These are phyloP conservation scores for Thielaviopsis populi DNA, from an alignment of 2,329 filamentous ascomycete genomes.

Conservation along the genomic window DNA sequence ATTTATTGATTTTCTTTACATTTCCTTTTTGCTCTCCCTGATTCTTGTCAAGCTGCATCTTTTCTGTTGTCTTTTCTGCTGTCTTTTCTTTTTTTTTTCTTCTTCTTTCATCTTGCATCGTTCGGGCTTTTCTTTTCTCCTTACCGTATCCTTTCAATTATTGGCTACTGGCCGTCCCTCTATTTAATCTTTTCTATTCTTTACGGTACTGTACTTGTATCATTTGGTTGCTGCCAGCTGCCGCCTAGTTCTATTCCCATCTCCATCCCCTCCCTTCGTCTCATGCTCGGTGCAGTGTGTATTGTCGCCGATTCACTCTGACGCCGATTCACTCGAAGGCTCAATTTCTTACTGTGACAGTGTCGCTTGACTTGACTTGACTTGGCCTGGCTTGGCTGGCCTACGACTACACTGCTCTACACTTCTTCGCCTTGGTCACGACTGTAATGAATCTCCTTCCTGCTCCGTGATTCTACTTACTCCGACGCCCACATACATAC, in stretches of 20 bases:
- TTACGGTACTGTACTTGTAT: background rate
- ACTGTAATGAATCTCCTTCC: conserved; percentile 13
- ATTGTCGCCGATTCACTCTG: no score
- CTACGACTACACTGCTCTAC: background rate
- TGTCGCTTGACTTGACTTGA: background rate
- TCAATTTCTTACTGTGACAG: background rate
- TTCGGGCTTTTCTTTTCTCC: conserved; percentile 1
- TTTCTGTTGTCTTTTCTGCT: background rate
- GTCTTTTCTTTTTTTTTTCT: background rate
- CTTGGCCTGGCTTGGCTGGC: background rate
- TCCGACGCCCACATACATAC: conserved; percentile 3
- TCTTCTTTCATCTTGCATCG: background rate
- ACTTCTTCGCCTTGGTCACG: background rate
- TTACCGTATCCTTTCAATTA: background rate
- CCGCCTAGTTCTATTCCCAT: background rate
- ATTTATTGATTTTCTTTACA: background rate
- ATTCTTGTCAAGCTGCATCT: background rate
- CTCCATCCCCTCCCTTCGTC: no score
- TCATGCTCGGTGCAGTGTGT: no score
- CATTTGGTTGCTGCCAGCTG: background rate
- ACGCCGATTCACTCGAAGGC: no score
- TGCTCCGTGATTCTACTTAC: conserved; percentile 8
- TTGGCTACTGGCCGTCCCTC: background rate
- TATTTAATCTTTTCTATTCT: background rate
- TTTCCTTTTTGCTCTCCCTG: background rate